Percentiles rank a stretch among this genome's conserved stretches.
Evolutionary conservation across 805 yeast species (phyloP).

Genomic region (Saccharomyces mikatae): DNA sequence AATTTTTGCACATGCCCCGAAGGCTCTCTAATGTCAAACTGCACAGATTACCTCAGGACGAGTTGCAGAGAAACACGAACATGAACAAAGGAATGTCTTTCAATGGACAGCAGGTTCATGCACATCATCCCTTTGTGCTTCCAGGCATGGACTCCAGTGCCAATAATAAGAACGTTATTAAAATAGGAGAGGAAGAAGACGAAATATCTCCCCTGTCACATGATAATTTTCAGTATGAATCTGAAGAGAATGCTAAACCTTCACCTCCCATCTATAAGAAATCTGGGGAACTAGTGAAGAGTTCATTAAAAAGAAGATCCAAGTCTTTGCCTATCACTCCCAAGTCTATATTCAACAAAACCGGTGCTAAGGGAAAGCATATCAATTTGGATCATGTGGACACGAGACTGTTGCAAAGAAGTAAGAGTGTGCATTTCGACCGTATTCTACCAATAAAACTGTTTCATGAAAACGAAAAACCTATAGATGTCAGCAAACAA

Average conservation of each 20-base stretch:
- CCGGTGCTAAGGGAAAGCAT: not conserved
- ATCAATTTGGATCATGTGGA: not conserved
- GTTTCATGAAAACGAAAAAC: conserved; percentile 65
- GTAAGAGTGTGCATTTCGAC: conserved; percentile 77
- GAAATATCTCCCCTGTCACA: conserved; percentile 1
- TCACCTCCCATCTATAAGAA: conserved; percentile 53
- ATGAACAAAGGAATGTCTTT: conserved; percentile 10
- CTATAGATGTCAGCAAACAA: conserved; percentile 48
- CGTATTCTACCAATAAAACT: conserved; percentile 60
- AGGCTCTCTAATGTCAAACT: conserved; percentile 11
- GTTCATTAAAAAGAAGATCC: conserved; percentile 27
- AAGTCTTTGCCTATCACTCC: conserved; percentile 38
- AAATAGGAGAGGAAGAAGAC: not conserved
- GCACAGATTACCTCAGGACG: conserved; percentile 10
- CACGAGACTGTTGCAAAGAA: conserved; percentile 30
- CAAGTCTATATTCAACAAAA: not conserved
- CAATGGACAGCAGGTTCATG: not conserved
- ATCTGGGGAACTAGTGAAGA: conserved; percentile 60
- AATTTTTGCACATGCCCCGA: conserved; percentile 19
- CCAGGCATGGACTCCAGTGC: not conserved
- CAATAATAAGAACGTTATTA: not conserved
- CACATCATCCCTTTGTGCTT: not conserved
- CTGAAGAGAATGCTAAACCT: conserved; percentile 2
- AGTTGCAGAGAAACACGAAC: conserved; percentile 18
- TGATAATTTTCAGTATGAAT: not conserved